These are phyloP conservation scores for Dorcoceras hygrometricum DNA, from an alignment of 257 asterid genomes.

Conservation along the genomic window DNA sequence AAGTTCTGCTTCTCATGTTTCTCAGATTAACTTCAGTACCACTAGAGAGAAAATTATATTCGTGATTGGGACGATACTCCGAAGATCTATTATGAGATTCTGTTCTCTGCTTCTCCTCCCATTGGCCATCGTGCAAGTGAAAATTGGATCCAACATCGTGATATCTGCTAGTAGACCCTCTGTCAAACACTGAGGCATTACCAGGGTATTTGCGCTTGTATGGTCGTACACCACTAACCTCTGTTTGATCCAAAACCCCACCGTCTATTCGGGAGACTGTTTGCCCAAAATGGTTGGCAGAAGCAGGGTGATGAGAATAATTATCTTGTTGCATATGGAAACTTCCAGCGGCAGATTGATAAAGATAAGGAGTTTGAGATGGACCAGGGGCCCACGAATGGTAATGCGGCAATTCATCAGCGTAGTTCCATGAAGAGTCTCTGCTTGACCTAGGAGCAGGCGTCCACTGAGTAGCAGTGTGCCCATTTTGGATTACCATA, in stretches of 20 bases:
- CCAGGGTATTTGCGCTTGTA: constrained; percentile 72
- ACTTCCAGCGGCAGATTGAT: constrained; percentile 42
- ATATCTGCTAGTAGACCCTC: constrained; percentile 63
- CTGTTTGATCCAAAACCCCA: constrained; percentile 44
- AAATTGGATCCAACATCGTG: constrained; percentile 63
- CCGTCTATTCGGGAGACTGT: constrained; percentile 43
- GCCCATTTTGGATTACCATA: constrained; percentile 38
- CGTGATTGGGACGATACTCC: constrained; percentile 48
- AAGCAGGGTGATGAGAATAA: constrained; percentile 50
- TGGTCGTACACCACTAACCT: constrained; percentile 52
- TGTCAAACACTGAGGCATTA: constrained; percentile 47
- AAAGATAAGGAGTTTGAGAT: constrained; percentile 44
- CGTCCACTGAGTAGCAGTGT: constrained; percentile 51
- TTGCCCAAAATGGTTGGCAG: constrained; percentile 56
- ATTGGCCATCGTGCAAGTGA: constrained; percentile 42
- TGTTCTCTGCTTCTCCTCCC: constrained; percentile 56
- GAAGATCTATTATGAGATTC: constrained; percentile 48
- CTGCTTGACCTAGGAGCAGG: constrained; percentile 49
- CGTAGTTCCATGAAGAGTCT: constrained; percentile 26
- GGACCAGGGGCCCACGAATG: constrained; percentile 50
- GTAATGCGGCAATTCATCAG: constrained; percentile 42
- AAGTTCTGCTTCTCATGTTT: constrained; percentile 69
- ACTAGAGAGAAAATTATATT: constrained; percentile 41
- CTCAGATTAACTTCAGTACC: constrained; percentile 57
- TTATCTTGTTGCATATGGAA: constrained; percentile 43